A percentile compares a stretch with the other conserved stretches of the same genome.
phyloP scores from a whole-genome alignment of 108 stramenopile species.

The Seminavis robusta region DNA sequence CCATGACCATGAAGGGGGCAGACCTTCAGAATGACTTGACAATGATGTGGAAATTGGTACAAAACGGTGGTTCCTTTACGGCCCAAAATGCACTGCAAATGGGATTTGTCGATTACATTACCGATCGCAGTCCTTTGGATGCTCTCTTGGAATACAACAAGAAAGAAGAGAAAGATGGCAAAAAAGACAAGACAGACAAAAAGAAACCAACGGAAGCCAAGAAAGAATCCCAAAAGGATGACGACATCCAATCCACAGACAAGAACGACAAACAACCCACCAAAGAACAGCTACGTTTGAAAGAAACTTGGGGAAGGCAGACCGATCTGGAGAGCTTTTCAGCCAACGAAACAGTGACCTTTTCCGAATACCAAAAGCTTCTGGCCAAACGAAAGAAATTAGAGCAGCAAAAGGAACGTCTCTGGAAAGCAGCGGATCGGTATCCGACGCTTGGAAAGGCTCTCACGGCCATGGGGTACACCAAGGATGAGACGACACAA shows the following conservation, averaged over 20 bases:
- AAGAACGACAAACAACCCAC: background rate
- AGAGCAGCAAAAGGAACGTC: background rate
- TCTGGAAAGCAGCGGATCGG: background rate
- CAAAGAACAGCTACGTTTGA: too few species aligned
- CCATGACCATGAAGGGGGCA: background rate
- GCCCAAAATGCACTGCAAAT: constrained; percentile 51
- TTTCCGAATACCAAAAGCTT: constrained; percentile 22
- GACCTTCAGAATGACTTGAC: constrained; percentile 26
- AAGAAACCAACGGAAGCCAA: background rate
- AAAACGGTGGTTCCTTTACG: constrained; percentile 61
- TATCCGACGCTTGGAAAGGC: background rate
- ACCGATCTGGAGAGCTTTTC: constrained; percentile 31
- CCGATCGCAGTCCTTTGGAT: constrained; percentile 45
- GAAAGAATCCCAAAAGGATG: background rate
- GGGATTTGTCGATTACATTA: constrained; percentile 58
- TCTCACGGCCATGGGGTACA: too few species aligned
- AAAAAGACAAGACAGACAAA: constrained; percentile 1
- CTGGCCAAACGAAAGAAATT: constrained; percentile 25
- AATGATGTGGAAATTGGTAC: constrained; percentile 58
- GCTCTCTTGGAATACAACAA: constrained; percentile 43
- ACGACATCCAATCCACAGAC: constrained; percentile 1
- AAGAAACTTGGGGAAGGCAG: constrained; percentile 10
- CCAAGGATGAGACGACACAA: constrained; percentile 20
- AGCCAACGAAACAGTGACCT: constrained; percentile 17
- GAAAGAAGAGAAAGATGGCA: too few species aligned